These are phyloP conservation scores for Lecanicillium sp. DNA, from an alignment of 2,329 filamentous ascomycete genomes.

Conservation along the genomic window DNA sequence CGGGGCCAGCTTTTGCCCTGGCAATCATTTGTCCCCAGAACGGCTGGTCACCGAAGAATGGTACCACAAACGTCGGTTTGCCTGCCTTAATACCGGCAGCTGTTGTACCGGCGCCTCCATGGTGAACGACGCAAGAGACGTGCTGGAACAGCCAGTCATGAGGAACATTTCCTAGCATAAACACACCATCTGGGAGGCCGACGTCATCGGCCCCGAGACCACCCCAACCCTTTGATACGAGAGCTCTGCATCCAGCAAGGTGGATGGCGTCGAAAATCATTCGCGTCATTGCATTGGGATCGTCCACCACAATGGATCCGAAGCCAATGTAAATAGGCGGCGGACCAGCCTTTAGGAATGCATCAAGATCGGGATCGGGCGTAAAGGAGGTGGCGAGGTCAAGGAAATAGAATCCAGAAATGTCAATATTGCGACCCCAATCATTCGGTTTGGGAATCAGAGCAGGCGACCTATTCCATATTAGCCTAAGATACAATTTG, in stretches of 20 bases:
- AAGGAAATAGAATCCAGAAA: slow-evolving; percentile 73
- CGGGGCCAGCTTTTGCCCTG: slow-evolving; percentile 62
- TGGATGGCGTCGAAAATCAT: slow-evolving; percentile 66
- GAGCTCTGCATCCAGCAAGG: slow-evolving; percentile 61
- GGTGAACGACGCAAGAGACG: slow-evolving; percentile 77
- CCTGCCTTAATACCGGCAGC: slow-evolving; percentile 78
- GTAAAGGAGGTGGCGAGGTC: slow-evolving; percentile 58
- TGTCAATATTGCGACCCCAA: slow-evolving; percentile 63
- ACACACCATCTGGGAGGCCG: slow-evolving; percentile 65
- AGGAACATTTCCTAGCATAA: slow-evolving; percentile 77
- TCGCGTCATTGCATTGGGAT: slow-evolving; percentile 62
- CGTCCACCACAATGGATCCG: slow-evolving; percentile 73
- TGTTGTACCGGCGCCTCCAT: slow-evolving; percentile 82
- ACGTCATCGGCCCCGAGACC: slow-evolving; percentile 67
- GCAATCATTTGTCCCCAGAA: slow-evolving; percentile 78
- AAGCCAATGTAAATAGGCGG: slow-evolving; percentile 79
- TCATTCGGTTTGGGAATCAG: slow-evolving; percentile 73
- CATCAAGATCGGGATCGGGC: slow-evolving; percentile 55
- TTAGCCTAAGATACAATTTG: slow-evolving; percentile 5
- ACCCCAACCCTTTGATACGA: slow-evolving; percentile 86
- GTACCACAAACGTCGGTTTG: slow-evolving; percentile 73
- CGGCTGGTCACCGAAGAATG: slow-evolving; percentile 80
- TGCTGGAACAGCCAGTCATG: slow-evolving; percentile 85
- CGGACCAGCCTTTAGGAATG: slow-evolving; percentile 60
- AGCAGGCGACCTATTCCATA: slow-evolving; percentile 49